Evolutionary conservation across 495 filamentous ascomycete species (phyloP).

Genomic region (Chaetomidium leptoderma): DNA sequence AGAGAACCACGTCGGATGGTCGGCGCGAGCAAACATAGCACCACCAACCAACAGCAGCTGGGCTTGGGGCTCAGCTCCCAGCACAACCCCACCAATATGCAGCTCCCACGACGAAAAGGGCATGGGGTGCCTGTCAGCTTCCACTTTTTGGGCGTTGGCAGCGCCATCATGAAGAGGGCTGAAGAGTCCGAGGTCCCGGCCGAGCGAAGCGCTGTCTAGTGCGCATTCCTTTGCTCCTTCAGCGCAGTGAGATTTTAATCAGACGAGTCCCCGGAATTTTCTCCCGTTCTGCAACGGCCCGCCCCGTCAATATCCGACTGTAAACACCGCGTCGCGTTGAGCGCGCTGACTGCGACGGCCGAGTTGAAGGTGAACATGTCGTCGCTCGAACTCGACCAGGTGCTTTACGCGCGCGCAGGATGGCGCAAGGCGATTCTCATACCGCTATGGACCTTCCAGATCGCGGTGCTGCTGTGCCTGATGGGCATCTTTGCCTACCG

Average conservation of each 20-base stretch:
- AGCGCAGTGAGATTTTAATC: neutral
- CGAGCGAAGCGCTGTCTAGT: neutral
- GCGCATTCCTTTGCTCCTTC: neutral
- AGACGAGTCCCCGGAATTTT: neutral
- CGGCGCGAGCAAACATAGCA: neutral
- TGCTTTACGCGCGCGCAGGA: conserved; percentile 39
- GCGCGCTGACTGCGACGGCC: neutral
- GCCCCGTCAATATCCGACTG: neutral
- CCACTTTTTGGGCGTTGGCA: conserved; percentile 2
- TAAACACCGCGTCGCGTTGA: neutral
- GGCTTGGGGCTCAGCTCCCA: neutral
- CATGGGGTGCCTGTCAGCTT: conserved; percentile 2
- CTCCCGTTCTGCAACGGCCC: neutral
- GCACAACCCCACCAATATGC: conserved; percentile 9
- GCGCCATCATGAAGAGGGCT: conserved; percentile 7
- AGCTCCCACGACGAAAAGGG: neutral
- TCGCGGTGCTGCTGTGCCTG: conserved; percentile 36
- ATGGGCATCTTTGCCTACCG: conserved; percentile 49
- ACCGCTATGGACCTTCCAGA: conserved; percentile 40
- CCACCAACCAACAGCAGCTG: neutral
- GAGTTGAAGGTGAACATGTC: conserved; percentile 20
- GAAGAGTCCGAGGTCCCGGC: neutral
- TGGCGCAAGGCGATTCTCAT: conserved; percentile 41
- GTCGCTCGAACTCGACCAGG: conserved; percentile 39
- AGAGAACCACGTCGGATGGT: neutral